Base-by-base conservation (phyloP, 2,329 filamentous ascomycete genomes). In the Beauveria brongniartii region DNA sequence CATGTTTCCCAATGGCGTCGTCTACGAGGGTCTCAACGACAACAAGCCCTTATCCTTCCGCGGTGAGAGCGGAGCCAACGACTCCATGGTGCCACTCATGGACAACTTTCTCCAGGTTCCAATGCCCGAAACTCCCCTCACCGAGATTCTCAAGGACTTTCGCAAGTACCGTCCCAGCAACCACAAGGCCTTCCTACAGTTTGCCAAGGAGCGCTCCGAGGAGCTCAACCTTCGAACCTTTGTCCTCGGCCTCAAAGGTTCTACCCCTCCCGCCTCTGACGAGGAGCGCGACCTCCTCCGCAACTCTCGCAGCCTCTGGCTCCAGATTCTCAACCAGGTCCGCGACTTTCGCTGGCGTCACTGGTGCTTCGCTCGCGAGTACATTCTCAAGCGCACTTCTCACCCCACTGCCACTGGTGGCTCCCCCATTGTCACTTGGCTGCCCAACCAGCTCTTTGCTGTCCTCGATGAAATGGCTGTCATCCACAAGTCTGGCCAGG, bases 21-120 rank as follows among this genome's bases (percentile, higher is more conserved):
- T 96, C 52, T 97, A 97, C 72, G 89, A 95, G 72, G 92, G 91
- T 9, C 83, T 93, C 63, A 87, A 87, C 65, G 85, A 88, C 63
- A 74, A 75, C 63, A 72, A 89, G 70, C 88, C 90, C 4, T 77
- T 91, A 72, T 87, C 83, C 61, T 97, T 97, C 82, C 87, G 93
- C 37, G 93, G 93, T 66, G 93, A 97, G 77, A 92, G 87, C 55
- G 93, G 93, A 48, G 93, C 93, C 66, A 97, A 97, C 71, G 93
- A 97, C 77, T 90, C 87, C 76, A 97, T 97, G 81, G 87, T 96
- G 59, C 92, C 93, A 3, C 83, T 97, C 3, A 86, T 93, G 69
- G 93, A 97, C 73, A 92, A 93, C 72, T 81, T 97, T 56, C 82
- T 94, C 61, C 84, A 94, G 71, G 87, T 97, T 50, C 81, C 85